phyloP scores from a whole-genome alignment of 1,284 basidiomycete species.

The Apiotrichum akiyoshidainum region DNA sequence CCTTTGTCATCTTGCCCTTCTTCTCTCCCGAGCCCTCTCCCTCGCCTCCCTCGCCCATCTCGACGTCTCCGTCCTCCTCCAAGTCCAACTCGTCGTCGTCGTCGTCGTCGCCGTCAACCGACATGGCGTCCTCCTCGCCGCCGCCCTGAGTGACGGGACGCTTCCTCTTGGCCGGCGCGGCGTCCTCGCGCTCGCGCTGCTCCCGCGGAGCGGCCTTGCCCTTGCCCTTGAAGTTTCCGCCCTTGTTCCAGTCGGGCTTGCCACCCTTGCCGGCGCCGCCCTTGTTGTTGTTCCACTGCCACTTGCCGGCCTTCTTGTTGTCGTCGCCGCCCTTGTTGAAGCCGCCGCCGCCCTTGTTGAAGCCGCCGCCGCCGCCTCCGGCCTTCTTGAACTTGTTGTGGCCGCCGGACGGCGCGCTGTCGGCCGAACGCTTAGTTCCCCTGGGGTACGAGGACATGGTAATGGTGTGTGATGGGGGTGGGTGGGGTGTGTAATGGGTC shows the following conservation, averaged over 20 bases:
- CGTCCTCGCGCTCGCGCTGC: background rate
- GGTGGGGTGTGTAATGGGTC: constrained; percentile 1
- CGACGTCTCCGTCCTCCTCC: constrained; percentile 18
- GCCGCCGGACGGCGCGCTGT: constrained; percentile 1
- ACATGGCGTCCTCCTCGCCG: constrained; percentile 33
- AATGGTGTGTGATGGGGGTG: background rate
- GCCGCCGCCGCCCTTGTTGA: background rate
- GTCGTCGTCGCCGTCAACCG: constrained; percentile 28
- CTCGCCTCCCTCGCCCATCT: constrained; percentile 22
- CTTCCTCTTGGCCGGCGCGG: constrained; percentile 25
- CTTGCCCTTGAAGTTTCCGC: constrained; percentile 8
- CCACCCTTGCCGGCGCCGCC: background rate
- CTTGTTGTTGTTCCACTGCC: constrained; percentile 4
- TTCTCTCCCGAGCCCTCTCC: constrained; percentile 26
- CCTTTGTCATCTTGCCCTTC: constrained; percentile 34
- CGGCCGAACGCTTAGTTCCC: constrained; percentile 19
- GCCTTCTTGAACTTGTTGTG: constrained; percentile 1
- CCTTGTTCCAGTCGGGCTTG: background rate
- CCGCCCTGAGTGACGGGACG: constrained; percentile 40
- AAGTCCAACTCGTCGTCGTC: constrained; percentile 24
- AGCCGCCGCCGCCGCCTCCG: background rate
- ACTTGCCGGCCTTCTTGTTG: background rate
- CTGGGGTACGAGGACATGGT: constrained; percentile 14
- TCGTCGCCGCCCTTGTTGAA: background rate
- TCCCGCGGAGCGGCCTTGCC: constrained; percentile 6